Conservation (phyloP, 441 rosid species). For the Viola pubescens region DNA sequence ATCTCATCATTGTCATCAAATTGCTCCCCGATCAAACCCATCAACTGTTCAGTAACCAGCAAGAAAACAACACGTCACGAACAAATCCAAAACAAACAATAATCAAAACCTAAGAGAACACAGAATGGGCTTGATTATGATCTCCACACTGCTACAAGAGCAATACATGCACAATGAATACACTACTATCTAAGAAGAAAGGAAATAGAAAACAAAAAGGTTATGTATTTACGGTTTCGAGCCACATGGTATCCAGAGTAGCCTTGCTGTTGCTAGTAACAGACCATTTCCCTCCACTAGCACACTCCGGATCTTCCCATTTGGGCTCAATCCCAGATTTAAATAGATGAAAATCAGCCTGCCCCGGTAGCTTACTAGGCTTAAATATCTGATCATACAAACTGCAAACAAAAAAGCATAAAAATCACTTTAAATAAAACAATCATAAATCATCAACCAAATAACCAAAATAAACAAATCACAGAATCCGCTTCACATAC, state of each 20-base stretch:
- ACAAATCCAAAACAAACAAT: background rate
- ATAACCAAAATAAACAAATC: background rate
- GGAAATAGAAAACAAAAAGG: background rate
- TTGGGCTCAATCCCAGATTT: constrained; percentile 81
- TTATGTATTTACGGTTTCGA: constrained; percentile 49
- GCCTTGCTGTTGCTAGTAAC: constrained; percentile 38
- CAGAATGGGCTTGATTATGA: no score
- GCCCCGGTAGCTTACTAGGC: constrained; percentile 58
- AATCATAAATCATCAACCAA: background rate
- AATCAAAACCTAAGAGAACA: background rate
- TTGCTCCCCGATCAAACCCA: constrained; percentile 96
- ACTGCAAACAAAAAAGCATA: constrained; percentile 28
- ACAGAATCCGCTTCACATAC: constrained; percentile 24
- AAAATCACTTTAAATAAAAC: background rate
- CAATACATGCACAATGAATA: no score
- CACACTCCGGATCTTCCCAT: constrained; percentile 97
- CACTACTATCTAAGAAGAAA: no score
- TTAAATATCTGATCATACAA: constrained; percentile 67
- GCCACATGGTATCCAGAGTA: constrained; percentile 66
- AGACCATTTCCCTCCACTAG: constrained; percentile 92
- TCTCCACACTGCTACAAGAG: no score
- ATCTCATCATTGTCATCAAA: constrained; percentile 77
- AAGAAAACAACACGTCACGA: background rate
- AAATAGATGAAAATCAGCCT: constrained; percentile 83
- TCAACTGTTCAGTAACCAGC: constrained; percentile 32